Evolutionary conservation across 2,329 filamentous ascomycete genomes (phyloP).

Genomic region (Incumbomyces delicatus): DNA sequence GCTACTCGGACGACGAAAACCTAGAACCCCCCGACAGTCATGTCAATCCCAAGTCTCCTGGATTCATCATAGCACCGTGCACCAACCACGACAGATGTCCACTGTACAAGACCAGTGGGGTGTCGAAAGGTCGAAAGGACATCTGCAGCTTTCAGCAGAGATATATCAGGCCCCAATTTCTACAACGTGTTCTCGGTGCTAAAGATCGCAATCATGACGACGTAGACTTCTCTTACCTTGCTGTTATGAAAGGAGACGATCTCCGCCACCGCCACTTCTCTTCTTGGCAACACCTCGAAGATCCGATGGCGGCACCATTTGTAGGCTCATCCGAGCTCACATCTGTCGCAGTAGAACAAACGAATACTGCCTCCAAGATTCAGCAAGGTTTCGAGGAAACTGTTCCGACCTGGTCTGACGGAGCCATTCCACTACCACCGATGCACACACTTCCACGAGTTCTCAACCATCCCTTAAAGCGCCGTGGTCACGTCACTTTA

Average conservation of each 20-base stretch:
- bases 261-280: constrained; percentile 32
- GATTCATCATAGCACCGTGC: constrained; percentile 59
- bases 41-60: constrained; percentile 42
- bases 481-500: constrained; percentile 75
- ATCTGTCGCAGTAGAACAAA: constrained; percentile 6
- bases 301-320: constrained; percentile 12
- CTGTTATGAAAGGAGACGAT: constrained; percentile 67
- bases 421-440: constrained; percentile 9
- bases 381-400: constrained; percentile 14
- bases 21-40: constrained; percentile 13
- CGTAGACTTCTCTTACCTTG: constrained; percentile 80
- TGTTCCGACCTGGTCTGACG: constrained; percentile 9
- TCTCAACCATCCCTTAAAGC: constrained; percentile 74
- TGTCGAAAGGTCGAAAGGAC: constrained; percentile 67
- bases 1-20: constrained; percentile 21
- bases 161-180: constrained; percentile 71
- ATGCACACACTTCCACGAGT: constrained; percentile 56
- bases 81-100: constrained; percentile 83
- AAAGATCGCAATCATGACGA: constrained; percentile 75
- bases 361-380: constrained; percentile 7
- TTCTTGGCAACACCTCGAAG: constrained; percentile 13
- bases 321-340: constrained; percentile 3
- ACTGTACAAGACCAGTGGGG: constrained; percentile 68
- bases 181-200: constrained; percentile 63
- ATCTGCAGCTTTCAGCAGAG: constrained; percentile 87